phyloP scores from a whole-genome alignment of 441 rosid species.

The Mallotus repandus region DNA sequence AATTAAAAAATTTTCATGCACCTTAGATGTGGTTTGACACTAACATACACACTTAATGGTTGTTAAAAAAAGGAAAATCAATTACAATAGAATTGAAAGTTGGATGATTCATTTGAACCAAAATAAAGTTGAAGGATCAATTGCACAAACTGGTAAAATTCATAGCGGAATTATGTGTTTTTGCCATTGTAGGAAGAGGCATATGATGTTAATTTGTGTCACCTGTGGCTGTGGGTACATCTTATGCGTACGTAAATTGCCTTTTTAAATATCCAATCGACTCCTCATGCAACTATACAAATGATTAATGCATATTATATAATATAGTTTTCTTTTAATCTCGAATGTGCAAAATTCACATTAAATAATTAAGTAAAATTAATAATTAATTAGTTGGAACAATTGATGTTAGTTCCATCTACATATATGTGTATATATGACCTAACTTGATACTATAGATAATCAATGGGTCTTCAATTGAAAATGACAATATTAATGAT shows the following conservation, averaged over 20 bases:
- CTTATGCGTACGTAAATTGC: neutral
- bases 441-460: neutral
- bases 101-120: too few species aligned
- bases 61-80: too few species aligned
- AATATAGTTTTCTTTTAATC: neutral
- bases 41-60: too few species aligned
- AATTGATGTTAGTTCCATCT: neutral
- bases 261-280: neutral
- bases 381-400: slow-evolving; percentile 1
- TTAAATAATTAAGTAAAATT: neutral
- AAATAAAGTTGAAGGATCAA: too few species aligned
- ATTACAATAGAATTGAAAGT: too few species aligned
- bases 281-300: neutral
- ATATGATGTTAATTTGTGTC: neutral
- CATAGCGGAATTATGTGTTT: too few species aligned
- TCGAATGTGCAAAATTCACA: neutral
- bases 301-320: neutral
- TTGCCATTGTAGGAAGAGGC: too few species aligned
- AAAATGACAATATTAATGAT: too few species aligned
- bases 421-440: neutral
- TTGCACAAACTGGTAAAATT: too few species aligned
- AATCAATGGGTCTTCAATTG: too few species aligned
- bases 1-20: too few species aligned
- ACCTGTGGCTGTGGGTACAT: neutral
- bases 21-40: too few species aligned